These are phyloP conservation scores for Kodamaea laetipori DNA, from an alignment of 805 yeast species.

Conservation along the genomic window DNA sequence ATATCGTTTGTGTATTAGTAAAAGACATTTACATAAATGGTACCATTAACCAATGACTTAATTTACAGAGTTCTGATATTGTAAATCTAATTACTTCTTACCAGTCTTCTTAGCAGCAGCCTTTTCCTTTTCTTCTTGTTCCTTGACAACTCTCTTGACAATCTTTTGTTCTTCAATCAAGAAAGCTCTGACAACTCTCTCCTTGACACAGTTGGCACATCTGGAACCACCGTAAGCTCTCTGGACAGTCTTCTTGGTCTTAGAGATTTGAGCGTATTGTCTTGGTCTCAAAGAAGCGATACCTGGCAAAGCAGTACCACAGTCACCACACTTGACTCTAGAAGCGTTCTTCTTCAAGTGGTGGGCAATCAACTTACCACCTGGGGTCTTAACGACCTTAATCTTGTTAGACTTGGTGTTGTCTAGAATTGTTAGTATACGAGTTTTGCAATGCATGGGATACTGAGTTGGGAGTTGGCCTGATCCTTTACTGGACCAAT, in stretches of 20 bases:
- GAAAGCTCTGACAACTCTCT: slow-evolving; percentile 99
- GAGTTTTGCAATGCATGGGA: no score
- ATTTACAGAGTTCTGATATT: slow-evolving; percentile 14
- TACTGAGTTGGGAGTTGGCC: no score
- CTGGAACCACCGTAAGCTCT: slow-evolving; percentile 99
- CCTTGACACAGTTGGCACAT: slow-evolving; percentile 99
- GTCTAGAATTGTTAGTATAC: slow-evolving; percentile 58
- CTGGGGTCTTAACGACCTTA: slow-evolving; percentile 99
- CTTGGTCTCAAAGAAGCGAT: slow-evolving; percentile 97
- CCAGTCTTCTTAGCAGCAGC: slow-evolving; percentile 42
- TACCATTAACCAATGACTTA: slow-evolving; percentile 18
- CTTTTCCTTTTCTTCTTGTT: slow-evolving; percentile 87
- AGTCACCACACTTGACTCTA: slow-evolving; percentile 88
- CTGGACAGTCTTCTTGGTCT: slow-evolving; percentile 96
- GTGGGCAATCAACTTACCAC: slow-evolving; percentile 98
- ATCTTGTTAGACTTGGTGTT: slow-evolving; percentile 99
- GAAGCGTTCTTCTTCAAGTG: slow-evolving; percentile 92
- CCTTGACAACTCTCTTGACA: slow-evolving; percentile 98
- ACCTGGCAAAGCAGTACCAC: slow-evolving; percentile 82
- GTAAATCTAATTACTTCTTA: slow-evolving; percentile 29
- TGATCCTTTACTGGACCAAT: no score
- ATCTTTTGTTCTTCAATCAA: slow-evolving; percentile 99
- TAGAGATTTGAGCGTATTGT: slow-evolving; percentile 91
- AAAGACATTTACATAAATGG: slow-evolving; percentile 17
- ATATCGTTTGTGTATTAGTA: slow-evolving; percentile 19